These are phyloP conservation scores for Tolypocladium amazonense DNA, from an alignment of 2,329 filamentous ascomycete genomes.

Conservation along the genomic window DNA sequence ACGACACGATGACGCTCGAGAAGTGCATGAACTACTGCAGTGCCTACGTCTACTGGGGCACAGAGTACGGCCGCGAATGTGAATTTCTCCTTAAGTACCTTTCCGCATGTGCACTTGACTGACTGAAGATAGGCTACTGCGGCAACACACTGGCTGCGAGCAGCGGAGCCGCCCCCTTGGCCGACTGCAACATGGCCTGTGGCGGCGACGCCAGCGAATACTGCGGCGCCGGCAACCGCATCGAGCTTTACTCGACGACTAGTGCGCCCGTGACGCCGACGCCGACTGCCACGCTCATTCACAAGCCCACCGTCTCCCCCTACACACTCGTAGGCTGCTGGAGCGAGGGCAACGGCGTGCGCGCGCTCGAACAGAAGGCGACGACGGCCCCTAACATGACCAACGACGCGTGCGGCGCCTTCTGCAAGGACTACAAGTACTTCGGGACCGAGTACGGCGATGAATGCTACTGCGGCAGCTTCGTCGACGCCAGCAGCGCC, in stretches of 20 bases:
- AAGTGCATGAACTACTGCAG: constrained; percentile 35
- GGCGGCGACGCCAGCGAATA: constrained; percentile 29
- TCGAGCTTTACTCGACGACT: constrained; percentile 32
- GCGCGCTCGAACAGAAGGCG: constrained; percentile 20
- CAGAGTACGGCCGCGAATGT: constrained; percentile 42
- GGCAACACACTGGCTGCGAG: constrained; percentile 27
- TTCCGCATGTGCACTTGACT: background rate
- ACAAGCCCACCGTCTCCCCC: constrained; percentile 11
- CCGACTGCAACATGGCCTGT: constrained; percentile 27
- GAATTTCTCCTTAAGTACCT: constrained; percentile 6
- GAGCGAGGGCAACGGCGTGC: constrained; percentile 22
- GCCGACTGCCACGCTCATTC: constrained; percentile 13
- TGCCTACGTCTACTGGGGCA: constrained; percentile 35
- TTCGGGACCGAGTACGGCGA: constrained; percentile 29
- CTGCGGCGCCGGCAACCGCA: constrained; percentile 30
- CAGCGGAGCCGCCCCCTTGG: constrained; percentile 15
- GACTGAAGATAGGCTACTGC: constrained; percentile 28
- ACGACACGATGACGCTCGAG: constrained; percentile 39
- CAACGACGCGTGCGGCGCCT: constrained; percentile 20
- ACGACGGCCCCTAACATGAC: constrained; percentile 19
- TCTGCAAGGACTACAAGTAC: constrained; percentile 26
- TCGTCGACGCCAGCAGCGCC: constrained; percentile 13
- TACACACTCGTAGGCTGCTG: constrained; percentile 30
- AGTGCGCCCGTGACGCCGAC: constrained; percentile 18
- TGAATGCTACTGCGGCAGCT: constrained; percentile 29